These are phyloP conservation scores for Dendrocalamus latiflorus DNA, from an alignment of 202 grass and related monocot genomes.

Conservation along the genomic window DNA sequence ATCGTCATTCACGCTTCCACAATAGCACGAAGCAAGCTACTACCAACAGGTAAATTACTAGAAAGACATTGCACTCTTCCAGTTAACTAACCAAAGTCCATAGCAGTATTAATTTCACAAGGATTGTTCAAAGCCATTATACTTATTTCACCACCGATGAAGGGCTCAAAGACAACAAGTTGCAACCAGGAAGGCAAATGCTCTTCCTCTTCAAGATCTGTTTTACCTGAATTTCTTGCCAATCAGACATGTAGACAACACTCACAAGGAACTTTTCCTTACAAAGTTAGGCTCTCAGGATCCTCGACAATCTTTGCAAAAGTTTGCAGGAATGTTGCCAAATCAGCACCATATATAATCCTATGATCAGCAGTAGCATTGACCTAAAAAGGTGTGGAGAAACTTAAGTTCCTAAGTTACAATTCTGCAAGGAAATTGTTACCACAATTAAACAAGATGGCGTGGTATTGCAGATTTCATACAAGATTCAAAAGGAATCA, in stretches of 20 bases:
- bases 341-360: constrained; percentile 86
- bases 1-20: neutral
- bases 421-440: neutral
- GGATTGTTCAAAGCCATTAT: neutral
- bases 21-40: neutral
- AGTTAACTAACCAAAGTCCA: neutral
- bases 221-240: constrained; percentile 2
- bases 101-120: neutral
- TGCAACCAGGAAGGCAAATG: neutral
- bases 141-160: neutral
- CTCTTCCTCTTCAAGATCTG: neutral
- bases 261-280: neutral
- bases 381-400: constrained; percentile 48
- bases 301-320: constrained; percentile 87
- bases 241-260: neutral
- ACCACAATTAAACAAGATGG: neutral
- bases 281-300: constrained; percentile 75
- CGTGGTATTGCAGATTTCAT: neutral
- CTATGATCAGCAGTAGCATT: constrained; percentile 94
- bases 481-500: too few species aligned
- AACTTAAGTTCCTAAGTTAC: neutral
- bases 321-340: constrained; percentile 86
- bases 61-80: neutral
- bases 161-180: neutral
- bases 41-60: neutral